phyloP scores from a whole-genome alignment of 164 flowering plant species.

The Vitis amurensis region DNA sequence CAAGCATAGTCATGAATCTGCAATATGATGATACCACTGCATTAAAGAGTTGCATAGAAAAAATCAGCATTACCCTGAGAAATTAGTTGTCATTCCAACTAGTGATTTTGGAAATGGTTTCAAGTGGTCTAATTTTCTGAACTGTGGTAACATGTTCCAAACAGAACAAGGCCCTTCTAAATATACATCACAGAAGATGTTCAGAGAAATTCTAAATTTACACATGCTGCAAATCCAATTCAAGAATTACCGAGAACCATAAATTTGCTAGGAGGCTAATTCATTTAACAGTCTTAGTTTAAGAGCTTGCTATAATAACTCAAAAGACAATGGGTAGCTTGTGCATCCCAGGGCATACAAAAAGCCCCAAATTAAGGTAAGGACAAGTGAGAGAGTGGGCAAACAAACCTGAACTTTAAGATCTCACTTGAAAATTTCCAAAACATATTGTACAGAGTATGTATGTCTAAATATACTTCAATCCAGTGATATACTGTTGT shows the following conservation, averaged over 20 bases:
- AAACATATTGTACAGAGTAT: conserved; percentile 34
- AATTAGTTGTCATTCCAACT: too few relatives aligned
- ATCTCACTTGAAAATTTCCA: conserved; percentile 28
- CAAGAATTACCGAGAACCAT: neutral
- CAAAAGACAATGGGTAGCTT: neutral
- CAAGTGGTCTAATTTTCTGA: too few relatives aligned
- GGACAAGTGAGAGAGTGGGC: neutral
- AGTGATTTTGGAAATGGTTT: too few relatives aligned
- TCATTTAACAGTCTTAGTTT: neutral
- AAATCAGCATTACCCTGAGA: too few relatives aligned
- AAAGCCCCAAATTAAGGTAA: neutral
- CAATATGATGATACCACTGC: too few relatives aligned
- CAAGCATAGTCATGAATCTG: too few relatives aligned
- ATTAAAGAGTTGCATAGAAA: too few relatives aligned
- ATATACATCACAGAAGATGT: neutral
- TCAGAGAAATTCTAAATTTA: neutral
- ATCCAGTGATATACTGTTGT: conserved; percentile 80
- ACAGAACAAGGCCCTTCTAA: neutral
- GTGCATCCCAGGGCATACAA: neutral
- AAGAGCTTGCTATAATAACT: conserved; percentile 1
- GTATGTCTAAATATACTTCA: conserved; percentile 79
- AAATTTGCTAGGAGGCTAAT: neutral
- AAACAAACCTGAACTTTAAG: conserved; percentile 19
- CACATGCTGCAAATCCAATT: neutral
- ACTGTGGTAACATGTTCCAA: neutral